Base-by-base conservation (phyloP, 768 basidiomycete genomes). In the Lactarius hengduanensis region DNA sequence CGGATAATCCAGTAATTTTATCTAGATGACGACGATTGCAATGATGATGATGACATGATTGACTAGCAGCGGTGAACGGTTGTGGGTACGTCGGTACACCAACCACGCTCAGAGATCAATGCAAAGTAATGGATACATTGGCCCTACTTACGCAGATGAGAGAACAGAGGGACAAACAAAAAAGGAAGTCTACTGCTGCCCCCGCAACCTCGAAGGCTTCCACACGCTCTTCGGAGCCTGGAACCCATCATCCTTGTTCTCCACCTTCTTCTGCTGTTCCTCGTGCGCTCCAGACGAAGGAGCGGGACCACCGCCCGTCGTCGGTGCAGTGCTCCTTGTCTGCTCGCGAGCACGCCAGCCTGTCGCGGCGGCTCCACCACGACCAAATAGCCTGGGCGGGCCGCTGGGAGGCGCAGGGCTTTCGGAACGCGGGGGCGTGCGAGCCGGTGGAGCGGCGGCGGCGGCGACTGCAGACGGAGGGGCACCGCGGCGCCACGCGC, bases 181-280 rank as follows among this genome's bases (percentile, higher is more conserved):
- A 16, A 38, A 20, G 34, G 8, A 9, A 28, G 18, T 34, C 45
- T 38, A 61, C 65, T 69, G 54, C 47, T 70, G 43, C 34, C 59
- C 58, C 18, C 74, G 72, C 41, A 59, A 63, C 32, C 71, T 74
- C 60, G 71, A 71, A 22, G 69, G 47, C 59, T 56, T 30, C 77
- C 75, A 81, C 76, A 81, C 47, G 76, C 76, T 59, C 71, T 74
- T 74, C 78, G 88, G 86, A 30, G 85, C 80, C 76, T 87, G 85
- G 81, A 91, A 91, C 4, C 91, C 90, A 71, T 92, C 90, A 4
- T 85, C 80, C 71, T 80, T 83, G 70, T 77, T 78, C 6, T 73
- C 59, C 59, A 83, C 82, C 61, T 83, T 80, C 69, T 76, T 78
- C 2, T 71, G 55, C 5, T 72, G 60, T 5, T 69, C 67, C 5